A percentile compares a stretch with the other conserved stretches of the same genome.
Evolutionary conservation across 768 basidiomycete genomes (phyloP).

Genomic region (Leccinum ochraceum): DNA sequence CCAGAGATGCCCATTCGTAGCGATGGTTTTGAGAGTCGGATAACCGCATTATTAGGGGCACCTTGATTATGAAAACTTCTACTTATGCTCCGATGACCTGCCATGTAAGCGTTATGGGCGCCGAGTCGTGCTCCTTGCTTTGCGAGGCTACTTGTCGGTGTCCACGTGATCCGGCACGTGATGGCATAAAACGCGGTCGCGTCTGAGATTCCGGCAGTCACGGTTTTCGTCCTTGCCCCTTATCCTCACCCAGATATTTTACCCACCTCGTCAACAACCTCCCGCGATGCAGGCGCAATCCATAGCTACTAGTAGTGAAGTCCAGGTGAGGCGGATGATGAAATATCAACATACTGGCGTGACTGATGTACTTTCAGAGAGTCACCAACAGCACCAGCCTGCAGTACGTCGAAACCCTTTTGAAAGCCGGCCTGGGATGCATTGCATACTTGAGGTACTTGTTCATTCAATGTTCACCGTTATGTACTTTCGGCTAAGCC

Average conservation of each 20-base stretch:
- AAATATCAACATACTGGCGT: not conserved
- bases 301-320: conserved; percentile 19
- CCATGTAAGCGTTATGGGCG: not conserved
- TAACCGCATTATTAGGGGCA: conserved; percentile 58
- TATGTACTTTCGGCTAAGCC: conserved; percentile 9
- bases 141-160: not conserved
- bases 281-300: conserved; percentile 29
- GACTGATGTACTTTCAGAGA: conserved; percentile 34
- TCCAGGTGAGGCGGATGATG: conserved; percentile 20
- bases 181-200: conserved; percentile 19
- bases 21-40: conserved; percentile 80
- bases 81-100: not conserved
- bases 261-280: not conserved
- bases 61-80: conserved; percentile 25
- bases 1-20: conserved; percentile 92
- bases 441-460: conserved; percentile 72
- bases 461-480: not conserved
- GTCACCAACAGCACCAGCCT: conserved; percentile 63
- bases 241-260: not conserved
- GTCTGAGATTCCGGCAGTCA: conserved; percentile 1
- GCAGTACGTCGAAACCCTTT: conserved; percentile 67
- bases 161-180: conserved; percentile 24
- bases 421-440: conserved; percentile 72
- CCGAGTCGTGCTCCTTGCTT: no score
- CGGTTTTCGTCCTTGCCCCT: conserved; percentile 1